Conservation (phyloP, 192 early-diverging fungal species). For the Fimicolochytrium jonesii region DNA sequence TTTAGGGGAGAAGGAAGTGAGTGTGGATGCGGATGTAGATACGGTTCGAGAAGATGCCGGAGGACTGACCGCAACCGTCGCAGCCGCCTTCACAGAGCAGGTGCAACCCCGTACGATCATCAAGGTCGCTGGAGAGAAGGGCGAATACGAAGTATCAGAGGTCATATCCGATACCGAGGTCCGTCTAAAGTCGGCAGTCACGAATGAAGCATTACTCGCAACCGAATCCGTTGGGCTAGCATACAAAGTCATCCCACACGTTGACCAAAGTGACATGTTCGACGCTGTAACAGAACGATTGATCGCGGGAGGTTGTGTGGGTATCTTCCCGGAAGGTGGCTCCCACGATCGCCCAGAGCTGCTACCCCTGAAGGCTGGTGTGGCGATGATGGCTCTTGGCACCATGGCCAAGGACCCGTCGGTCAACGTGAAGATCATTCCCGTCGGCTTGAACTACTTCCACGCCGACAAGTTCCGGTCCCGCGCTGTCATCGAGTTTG, state of each 20-base stretch:
- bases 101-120: conserved; percentile 62
- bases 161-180: conserved; percentile 83
- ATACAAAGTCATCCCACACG: conserved; percentile 59
- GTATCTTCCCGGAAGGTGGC: conserved; percentile 98
- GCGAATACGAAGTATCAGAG: conserved; percentile 63
- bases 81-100: conserved; percentile 58
- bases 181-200: conserved; percentile 71
- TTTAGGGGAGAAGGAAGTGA: conserved; percentile 62
- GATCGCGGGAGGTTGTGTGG: conserved; percentile 72
- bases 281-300: conserved; percentile 75
- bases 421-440: conserved; percentile 90
- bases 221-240: conserved; percentile 19
- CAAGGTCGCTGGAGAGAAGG: conserved; percentile 56
- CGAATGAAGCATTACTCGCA: conserved; percentile 63
- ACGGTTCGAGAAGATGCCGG: too few species aligned
- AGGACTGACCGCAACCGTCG: too few species aligned
- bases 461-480: conserved; percentile 91
- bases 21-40: too few species aligned
- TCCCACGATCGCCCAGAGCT: conserved; percentile 95
- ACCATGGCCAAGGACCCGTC: conserved; percentile 82
- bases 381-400: conserved; percentile 63
- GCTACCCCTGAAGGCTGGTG: conserved; percentile 86
- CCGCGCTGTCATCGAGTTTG: conserved; percentile 96
- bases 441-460: conserved; percentile 92
- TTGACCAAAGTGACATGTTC: conserved; percentile 89